These are phyloP conservation scores for Plasmodium knowlesi DNA, from an alignment of 169 alveolate genomes.

Conservation along the genomic window DNA sequence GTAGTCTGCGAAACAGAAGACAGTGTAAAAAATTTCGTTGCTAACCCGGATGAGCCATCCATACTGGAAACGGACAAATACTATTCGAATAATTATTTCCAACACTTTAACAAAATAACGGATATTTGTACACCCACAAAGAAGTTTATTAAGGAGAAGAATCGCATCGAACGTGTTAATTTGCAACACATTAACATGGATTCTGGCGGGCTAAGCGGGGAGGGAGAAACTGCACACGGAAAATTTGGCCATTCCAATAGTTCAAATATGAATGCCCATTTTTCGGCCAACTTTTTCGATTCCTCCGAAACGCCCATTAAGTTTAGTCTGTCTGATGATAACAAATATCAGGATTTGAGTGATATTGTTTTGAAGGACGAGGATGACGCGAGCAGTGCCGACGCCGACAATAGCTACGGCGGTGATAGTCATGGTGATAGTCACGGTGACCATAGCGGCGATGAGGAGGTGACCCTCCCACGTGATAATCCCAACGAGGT, in stretches of 20 bases:
- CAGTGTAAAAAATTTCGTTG: conserved; percentile 43
- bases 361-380: conserved; percentile 58
- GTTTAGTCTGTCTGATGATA: not conserved
- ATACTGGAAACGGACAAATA: conserved; percentile 55
- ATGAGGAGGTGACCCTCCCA: not conserved
- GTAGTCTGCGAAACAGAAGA: conserved; percentile 77
- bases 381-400: conserved; percentile 9
- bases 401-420: not conserved
- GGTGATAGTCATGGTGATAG: not conserved
- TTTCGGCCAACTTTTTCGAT: conserved; percentile 34
- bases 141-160: conserved; percentile 48
- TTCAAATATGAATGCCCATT: not conserved
- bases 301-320: conserved; percentile 68
- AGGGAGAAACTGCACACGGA: not conserved
- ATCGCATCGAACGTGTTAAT: conserved; percentile 62
- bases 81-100: conserved; percentile 51
- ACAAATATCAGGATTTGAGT: conserved; percentile 42
- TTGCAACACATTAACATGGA: conserved; percentile 17
- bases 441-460: not conserved
- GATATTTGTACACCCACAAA: conserved; percentile 71
- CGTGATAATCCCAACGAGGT: not conserved
- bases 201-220: not conserved
- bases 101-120: conserved; percentile 54
- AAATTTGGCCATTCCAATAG: not conserved
- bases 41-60: conserved; percentile 48